Evolutionary conservation across 139 green algal species (phyloP), one percentile per base, ranked within the genome.

Genomic region (Haematococcus lacustris): DNA sequence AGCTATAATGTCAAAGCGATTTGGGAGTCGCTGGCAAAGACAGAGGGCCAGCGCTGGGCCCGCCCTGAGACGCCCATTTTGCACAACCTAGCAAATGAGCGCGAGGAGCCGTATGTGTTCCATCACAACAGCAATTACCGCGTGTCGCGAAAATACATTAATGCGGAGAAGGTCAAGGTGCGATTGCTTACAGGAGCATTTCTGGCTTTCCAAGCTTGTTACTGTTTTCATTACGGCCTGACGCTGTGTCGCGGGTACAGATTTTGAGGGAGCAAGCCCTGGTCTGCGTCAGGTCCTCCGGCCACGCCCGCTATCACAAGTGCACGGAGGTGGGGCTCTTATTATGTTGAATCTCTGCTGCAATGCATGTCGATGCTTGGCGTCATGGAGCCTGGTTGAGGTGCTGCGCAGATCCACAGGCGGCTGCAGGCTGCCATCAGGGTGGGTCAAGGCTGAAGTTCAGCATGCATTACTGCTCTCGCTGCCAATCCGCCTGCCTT

Each of bases 41-140:
- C 59, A 38, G 59, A 73, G 0, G 79, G 79, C 7, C 62, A 77
- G 51, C 75, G 79, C 34, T 81, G 75, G 75, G 79, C 79, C 3
- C 47, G 79, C 2, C 75, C 75, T 0, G 75, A 79, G 25, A 64
- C 70, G 63, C 79, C 75, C 59, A 82, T 85, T 30, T 37, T 85
- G 57, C 79, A 85, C 41, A 70, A 41, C 2, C 43, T 85, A 57
- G 63, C 66, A 47, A 69, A 82, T 47, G 79, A 85, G 79, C 81
- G 77, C 57, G 79, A 70, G 43, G 79, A 82, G 75, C 79, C 79
- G 1, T 64, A 76, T 26, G 73, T 85, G 40, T 82, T 85, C 57
- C 82, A 78, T 37, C 79, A 85, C 73, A 85, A 85, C 75, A 78
- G 68, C 38, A 82, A 82, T 64, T 85, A 85, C 34, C 64, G 79